Conservation (phyloP, 495 filamentous ascomycete genomes). For the Gamarada debralockiae region DNA sequence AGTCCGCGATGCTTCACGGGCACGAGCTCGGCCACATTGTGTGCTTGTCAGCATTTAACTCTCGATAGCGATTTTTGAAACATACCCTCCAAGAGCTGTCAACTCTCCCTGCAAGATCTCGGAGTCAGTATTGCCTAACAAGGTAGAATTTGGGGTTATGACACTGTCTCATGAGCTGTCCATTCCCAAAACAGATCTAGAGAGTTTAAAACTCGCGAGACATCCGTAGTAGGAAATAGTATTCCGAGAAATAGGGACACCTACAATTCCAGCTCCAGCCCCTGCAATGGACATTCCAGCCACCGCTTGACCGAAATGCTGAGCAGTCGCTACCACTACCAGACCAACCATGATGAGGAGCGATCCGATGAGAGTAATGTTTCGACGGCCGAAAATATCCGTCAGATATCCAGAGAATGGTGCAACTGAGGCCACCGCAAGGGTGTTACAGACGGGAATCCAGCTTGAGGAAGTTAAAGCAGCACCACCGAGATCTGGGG, state of each 20-base stretch:
- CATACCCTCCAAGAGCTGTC: constrained; percentile 2
- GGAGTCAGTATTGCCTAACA: too few relatives aligned
- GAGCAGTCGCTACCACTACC: not conserved
- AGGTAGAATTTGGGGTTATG: too few relatives aligned
- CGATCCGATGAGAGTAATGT: constrained; percentile 5
- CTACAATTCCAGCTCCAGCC: constrained; percentile 3
- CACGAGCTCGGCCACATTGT: constrained; percentile 1
- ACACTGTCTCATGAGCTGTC: too few relatives aligned
- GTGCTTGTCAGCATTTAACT: not conserved
- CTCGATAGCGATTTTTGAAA: not conserved
- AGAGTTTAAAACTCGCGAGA: too few relatives aligned
- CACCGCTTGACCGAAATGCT: constrained; percentile 1
- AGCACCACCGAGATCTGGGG: not conserved
- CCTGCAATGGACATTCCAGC: constrained; percentile 6
- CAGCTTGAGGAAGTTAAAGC: not conserved
- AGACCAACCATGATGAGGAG: constrained; percentile 1
- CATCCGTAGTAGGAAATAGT: too few relatives aligned
- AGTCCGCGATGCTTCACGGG: constrained; percentile 5
- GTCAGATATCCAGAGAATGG: not conserved
- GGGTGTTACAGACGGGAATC: constrained; percentile 6
- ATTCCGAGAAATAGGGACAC: too few relatives aligned
- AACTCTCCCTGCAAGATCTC: too few relatives aligned
- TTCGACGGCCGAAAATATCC: constrained; percentile 6
- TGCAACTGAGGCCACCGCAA: not conserved
- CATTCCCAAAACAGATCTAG: too few relatives aligned